Evolutionary conservation across 1,284 basidiomycete genomes (phyloP), one percentile per base, ranked within the genome.

Genomic region (Cryptococcus sp.): DNA sequence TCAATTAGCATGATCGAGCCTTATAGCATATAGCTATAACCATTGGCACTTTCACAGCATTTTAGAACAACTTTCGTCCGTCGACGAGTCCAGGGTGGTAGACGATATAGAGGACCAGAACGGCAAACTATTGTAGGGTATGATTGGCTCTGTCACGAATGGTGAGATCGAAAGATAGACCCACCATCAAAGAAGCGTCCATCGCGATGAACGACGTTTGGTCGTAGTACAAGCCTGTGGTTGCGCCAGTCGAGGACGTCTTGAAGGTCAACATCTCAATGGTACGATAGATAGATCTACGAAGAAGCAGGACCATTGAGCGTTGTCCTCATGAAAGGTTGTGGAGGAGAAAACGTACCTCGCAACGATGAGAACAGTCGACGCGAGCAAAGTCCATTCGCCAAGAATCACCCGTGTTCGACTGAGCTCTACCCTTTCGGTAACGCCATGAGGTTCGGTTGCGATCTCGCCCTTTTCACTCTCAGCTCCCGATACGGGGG

Each of bases 181-280:
- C 3, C 8, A 50, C 48, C 55, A 57, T 57, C 40, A 41, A 22
- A 10, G 43, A 43, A 11, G 55, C 41, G 23, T 51, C 55, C 27
- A 50, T 30, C 0, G 49, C 55, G 40, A 51, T 35, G 27, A 51
- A 51, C 48, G 45, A 16, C 41, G 45, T 57, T 41, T 57, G 48
- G 27, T 57, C 42, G 20, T 35, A 48, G 27, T 51, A 50, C 8
- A 23, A 20, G 6, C 48, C 55, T 7, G 48, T 30, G 27, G 42
- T 8, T 3, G 27, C 48, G 20, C 48, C 25, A 1, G 27, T 27
- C 2, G 30, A 35, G 7, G 30, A 35, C 7, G 30, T 35, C 13
- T 35, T 35, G 27, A 46, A 55, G 10, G 39, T 39, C 11, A 55
- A 22, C 27, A 55, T n/a, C 30, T 55, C 54, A 17, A 27, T 39